Percentiles rank a stretch among this genome's conserved stretches.
phyloP scores from a whole-genome alignment of 1,284 basidiomycete species.

The Ustilago vetiveriae region DNA sequence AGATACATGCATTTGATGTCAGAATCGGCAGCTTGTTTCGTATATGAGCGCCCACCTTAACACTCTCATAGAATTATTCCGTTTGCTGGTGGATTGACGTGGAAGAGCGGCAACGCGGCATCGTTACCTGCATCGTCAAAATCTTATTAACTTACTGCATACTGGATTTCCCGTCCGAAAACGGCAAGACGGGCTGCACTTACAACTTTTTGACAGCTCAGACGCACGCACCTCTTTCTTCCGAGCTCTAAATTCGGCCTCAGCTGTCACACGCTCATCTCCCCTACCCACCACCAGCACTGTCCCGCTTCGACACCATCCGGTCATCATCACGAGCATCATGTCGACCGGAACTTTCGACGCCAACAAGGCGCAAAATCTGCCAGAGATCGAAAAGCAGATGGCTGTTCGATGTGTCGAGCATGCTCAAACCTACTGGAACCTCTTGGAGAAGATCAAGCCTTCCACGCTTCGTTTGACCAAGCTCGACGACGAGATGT shows the following conservation, averaged over 20 bases:
- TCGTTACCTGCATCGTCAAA: too few species aligned
- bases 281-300: background rate
- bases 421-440: constrained; percentile 87
- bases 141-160: too few species aligned
- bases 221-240: background rate
- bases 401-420: constrained; percentile 89
- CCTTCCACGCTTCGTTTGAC: constrained; percentile 83
- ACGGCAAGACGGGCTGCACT: background rate
- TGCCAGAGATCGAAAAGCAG: constrained; percentile 96
- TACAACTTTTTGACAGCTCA: background rate
- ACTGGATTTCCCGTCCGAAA: too few species aligned
- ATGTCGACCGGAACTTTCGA: constrained; percentile 60
- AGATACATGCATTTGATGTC: too few species aligned
- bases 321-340: constrained; percentile 4
- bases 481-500: constrained; percentile 90
- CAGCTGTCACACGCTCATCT: too few species aligned
- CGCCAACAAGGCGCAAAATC: constrained; percentile 75
- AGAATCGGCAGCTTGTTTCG: too few species aligned
- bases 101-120: too few species aligned
- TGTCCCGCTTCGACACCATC: background rate
- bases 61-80: too few species aligned
- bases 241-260: too few species aligned
- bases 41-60: too few species aligned
- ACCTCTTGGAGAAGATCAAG: constrained; percentile 82
- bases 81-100: too few species aligned